Base-by-base conservation (phyloP, 2,329 filamentous ascomycete species). In the Neophaeococcomyces aloes region DNA sequence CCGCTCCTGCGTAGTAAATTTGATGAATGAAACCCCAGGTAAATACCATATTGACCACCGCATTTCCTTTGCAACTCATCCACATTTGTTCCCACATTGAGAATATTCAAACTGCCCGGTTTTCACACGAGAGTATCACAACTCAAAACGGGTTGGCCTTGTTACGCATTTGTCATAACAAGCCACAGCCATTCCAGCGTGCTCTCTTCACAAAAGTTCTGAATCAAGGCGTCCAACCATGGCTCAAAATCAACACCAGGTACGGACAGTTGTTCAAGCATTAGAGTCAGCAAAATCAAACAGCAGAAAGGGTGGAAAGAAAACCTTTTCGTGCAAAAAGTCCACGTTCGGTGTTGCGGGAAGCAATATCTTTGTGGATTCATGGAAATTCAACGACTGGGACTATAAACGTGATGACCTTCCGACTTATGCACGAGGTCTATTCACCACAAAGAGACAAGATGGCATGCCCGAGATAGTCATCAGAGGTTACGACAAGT, bases 401-500 rank as follows among this genome's bases (percentile, higher is more conserved):
- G 89, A 96, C 57, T 98, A 96, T 74, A 96, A 96, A 68, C 82
- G 81, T 54, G 67, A 68, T 13, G 76, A 86, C 53, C 74, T 98
- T 8, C 91, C 91, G 4, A 94, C 86, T 1, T 94, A 95, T 61
- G 88, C 91, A 4, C 80, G 91, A 42, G 91, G 91, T 5, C 75
- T 98, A 1, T 98, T 98, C 65, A 98, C 88, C n/a, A 83, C 82
- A 32, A 75, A 67, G 51, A 80, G 76, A 49, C 68, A 72, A 38
- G 69, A 75, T 19, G 78, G 79, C 7, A 69, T 76, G 7, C 68
- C 76, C 10, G 86, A 94, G 62, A 95, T 98, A 54, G 83, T 76
- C 1, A 78, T 86, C 38, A 76, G 91, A 55, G 91, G 91, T 40
- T 98, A 98, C 65, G 89, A 98, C 71, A 98, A 98, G 65, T 98